Conservation (phyloP, 495 filamentous ascomycete species). For the Penicillium lividum region DNA sequence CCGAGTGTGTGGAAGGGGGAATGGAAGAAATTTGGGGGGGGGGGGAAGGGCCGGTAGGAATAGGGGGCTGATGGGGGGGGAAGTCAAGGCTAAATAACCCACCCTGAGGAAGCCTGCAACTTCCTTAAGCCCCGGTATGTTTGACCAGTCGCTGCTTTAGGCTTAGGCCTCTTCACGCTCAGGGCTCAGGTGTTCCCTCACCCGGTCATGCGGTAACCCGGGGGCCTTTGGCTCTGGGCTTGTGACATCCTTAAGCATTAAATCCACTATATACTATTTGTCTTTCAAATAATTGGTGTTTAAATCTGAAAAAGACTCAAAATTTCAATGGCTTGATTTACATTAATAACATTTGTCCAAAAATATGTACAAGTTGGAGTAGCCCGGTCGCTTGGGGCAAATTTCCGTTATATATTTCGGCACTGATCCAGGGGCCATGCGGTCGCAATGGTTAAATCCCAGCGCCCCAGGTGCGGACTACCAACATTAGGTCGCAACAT, state of each 20-base stretch:
- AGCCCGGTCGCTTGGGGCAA: no score
- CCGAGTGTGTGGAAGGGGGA: conserved; percentile 8
- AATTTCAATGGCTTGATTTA: no score
- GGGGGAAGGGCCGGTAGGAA: conserved; percentile 9
- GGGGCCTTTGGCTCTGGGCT: background rate
- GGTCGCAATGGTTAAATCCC: background rate
- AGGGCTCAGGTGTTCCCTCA: conserved; percentile 4
- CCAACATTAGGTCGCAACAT: background rate
- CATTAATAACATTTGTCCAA: no score
- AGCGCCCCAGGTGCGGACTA: no score
- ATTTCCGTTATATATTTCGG: background rate
- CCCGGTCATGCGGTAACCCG: conserved; percentile 5
- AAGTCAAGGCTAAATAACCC: conserved; percentile 25
- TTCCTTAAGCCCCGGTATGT: conserved; percentile 13
- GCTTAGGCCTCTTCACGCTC: conserved; percentile 21
- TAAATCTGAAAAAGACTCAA: background rate
- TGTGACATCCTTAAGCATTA: background rate
- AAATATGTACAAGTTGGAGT: no score
- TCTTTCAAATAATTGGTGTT: background rate
- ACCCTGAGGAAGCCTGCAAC: background rate
- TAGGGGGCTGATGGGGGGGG: conserved; percentile 13
- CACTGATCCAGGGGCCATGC: background rate
- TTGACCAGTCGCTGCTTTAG: conserved; percentile 27
- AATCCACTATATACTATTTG: no score
- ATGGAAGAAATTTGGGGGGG: conserved; percentile 23